Conservation (phyloP, 768 basidiomycete species). For the Calocybe indica region DNA sequence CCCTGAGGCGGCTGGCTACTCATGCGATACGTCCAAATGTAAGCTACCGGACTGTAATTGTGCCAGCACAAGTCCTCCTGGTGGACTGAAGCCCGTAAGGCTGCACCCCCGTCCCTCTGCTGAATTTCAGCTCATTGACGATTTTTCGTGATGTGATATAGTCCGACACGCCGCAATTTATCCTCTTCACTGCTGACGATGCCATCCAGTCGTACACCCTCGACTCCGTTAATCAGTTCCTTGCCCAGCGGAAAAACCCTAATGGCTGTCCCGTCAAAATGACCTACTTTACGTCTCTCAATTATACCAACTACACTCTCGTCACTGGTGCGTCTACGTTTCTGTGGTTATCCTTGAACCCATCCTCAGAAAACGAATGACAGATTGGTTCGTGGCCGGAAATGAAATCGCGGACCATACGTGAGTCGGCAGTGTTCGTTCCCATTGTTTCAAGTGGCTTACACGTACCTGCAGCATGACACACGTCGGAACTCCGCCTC, state of each 20-base stretch:
- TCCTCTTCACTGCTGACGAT: slow-evolving; percentile 74
- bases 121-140: slow-evolving; percentile 1
- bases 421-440: slow-evolving; percentile 28
- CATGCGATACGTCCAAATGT: slow-evolving; percentile 61
- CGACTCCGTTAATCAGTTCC: slow-evolving; percentile 68
- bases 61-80: slow-evolving; percentile 68
- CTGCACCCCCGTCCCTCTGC: not conserved
- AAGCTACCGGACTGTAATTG: slow-evolving; percentile 67
- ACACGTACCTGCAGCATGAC: slow-evolving; percentile 51
- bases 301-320: slow-evolving; percentile 72
- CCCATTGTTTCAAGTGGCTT: not conserved
- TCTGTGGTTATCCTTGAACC: not conserved
- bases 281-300: slow-evolving; percentile 70
- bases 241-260: slow-evolving; percentile 68
- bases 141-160: slow-evolving; percentile 14
- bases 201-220: slow-evolving; percentile 74
- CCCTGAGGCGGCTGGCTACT: slow-evolving; percentile 55
- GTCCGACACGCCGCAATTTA: slow-evolving; percentile 58
- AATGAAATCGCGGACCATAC: slow-evolving; percentile 83
- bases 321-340: slow-evolving; percentile 40
- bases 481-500: slow-evolving; percentile 58
- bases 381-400: slow-evolving; percentile 76
- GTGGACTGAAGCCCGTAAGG: slow-evolving; percentile 60
- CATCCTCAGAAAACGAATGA: slow-evolving; percentile 2
- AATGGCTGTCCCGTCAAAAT: slow-evolving; percentile 72